These are phyloP conservation scores for Blastobotrys attinorum DNA, from an alignment of 805 yeast species.

Conservation along the genomic window DNA sequence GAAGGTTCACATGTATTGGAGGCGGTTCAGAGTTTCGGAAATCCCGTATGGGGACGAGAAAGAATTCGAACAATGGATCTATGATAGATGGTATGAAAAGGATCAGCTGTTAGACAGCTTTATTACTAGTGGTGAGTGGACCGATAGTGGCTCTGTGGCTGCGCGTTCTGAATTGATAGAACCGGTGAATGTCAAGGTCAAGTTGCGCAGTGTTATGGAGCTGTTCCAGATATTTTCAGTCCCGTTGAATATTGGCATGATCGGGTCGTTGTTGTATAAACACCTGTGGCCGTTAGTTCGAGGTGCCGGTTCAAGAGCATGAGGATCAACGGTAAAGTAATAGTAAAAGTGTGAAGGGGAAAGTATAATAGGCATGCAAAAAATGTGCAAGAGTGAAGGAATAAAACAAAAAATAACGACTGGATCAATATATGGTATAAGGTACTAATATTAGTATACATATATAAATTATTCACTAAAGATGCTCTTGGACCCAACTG, in stretches of 20 bases:
- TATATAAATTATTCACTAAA: background rate
- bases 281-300: slow-evolving; percentile 2
- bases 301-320: no score
- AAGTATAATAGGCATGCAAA: no score
- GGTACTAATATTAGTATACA: no score
- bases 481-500: slow-evolving; percentile 7
- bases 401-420: no score
- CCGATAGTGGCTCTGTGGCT: slow-evolving; percentile 24
- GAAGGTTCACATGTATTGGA: slow-evolving; percentile 54
- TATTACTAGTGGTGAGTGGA: slow-evolving; percentile 44
- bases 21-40: slow-evolving; percentile 47
- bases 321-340: no score
- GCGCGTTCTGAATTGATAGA: slow-evolving; percentile 15
- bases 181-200: slow-evolving; percentile 18
- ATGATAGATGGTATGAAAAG: slow-evolving; percentile 65
- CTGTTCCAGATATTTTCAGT: slow-evolving; percentile 28
- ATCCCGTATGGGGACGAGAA: slow-evolving; percentile 55
- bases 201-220: slow-evolving; percentile 21
- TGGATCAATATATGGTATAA: no score
- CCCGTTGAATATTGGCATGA: slow-evolving; percentile 23
- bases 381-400: no score
- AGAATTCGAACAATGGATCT: slow-evolving; percentile 69
- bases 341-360: no score
- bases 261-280: slow-evolving; percentile 15
- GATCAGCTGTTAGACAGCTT: slow-evolving; percentile 62